Evolutionary conservation across 2,329 filamentous ascomycete genomes (phyloP).

Genomic region (Hypoxylon sp.): DNA sequence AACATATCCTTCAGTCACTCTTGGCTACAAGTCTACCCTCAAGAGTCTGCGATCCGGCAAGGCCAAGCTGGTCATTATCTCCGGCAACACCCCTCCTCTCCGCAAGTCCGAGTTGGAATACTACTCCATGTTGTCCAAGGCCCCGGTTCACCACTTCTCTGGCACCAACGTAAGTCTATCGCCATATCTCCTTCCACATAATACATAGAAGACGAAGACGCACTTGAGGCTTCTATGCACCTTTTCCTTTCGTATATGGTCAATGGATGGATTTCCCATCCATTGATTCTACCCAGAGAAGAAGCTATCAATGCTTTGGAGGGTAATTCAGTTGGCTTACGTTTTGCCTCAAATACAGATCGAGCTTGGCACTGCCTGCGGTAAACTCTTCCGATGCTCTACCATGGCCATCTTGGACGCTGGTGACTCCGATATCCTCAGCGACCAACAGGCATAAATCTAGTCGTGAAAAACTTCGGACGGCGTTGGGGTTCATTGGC

Average conservation of each 20-base stretch:
- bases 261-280: constrained; percentile 44
- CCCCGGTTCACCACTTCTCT: constrained; percentile 95
- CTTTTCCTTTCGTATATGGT: constrained; percentile 13
- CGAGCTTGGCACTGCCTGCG: constrained; percentile 97
- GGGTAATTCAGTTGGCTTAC: constrained; percentile 78
- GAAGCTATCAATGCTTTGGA: constrained; percentile 90
- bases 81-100: constrained; percentile 96
- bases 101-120: constrained; percentile 98
- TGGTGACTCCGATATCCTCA: constrained; percentile 98
- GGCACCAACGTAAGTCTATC: constrained; percentile 94
- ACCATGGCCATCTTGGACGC: constrained; percentile 98
- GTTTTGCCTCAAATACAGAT: constrained; percentile 74
- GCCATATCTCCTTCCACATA: constrained; percentile 22
- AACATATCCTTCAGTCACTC: constrained; percentile 72
- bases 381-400: constrained; percentile 98
- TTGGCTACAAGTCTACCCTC: constrained; percentile 90
- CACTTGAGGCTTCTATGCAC: constrained; percentile 24
- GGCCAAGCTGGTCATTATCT: constrained; percentile 98
- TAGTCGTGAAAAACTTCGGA: constrained; percentile 43
- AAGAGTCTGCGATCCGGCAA: constrained; percentile 95
- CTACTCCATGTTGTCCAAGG: constrained; percentile 94
- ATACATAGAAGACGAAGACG: constrained; percentile 28
- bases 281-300: constrained; percentile 82
- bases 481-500: constrained; percentile 53
- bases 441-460: constrained; percentile 76